phyloP scores from a whole-genome alignment of 2,329 filamentous ascomycete genomes.

The Byssothecium circinans region DNA sequence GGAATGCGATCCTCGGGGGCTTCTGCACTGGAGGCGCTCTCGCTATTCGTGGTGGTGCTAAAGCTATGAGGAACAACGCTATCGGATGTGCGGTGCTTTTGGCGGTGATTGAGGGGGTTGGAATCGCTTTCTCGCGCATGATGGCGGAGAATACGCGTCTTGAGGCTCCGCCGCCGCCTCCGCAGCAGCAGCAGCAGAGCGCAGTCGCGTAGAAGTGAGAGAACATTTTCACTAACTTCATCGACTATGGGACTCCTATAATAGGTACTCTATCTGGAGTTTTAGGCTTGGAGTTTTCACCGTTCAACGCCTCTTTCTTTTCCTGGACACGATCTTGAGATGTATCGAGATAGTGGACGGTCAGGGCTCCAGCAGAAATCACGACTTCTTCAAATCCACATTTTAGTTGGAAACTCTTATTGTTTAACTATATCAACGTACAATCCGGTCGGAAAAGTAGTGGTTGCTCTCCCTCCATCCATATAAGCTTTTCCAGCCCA shows the following conservation, averaged over 20 bases:
- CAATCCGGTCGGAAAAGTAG: too few relatives aligned
- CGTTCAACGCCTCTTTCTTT: too few relatives aligned
- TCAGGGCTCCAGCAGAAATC: too few relatives aligned
- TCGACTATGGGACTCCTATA: neutral
- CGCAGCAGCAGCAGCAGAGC: constrained; percentile 26
- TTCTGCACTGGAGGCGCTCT: constrained; percentile 87
- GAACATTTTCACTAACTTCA: neutral
- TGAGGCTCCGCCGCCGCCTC: constrained; percentile 57
- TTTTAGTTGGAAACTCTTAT: too few relatives aligned
- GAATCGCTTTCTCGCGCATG: constrained; percentile 90
- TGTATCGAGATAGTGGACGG: too few relatives aligned
- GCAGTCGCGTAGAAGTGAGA: constrained; percentile 2
- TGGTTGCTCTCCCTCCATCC: too few relatives aligned
- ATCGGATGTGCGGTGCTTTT: constrained; percentile 92
- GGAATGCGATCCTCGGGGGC: constrained; percentile 93
- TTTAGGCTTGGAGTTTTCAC: too few relatives aligned
- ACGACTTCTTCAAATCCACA: too few relatives aligned
- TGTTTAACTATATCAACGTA: too few relatives aligned
- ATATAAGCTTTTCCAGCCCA: too few relatives aligned
- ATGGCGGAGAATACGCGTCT: constrained; percentile 83
- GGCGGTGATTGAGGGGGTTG: constrained; percentile 92
- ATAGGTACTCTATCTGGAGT: neutral
- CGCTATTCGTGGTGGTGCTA: constrained; percentile 84
- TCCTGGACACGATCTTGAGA: too few relatives aligned
- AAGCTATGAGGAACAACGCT: constrained; percentile 86